Percentiles rank a stretch among this genome's conserved stretches.
phyloP scores from a whole-genome alignment of 1,139 yeast genomes.

The Suhomyces taliae region DNA sequence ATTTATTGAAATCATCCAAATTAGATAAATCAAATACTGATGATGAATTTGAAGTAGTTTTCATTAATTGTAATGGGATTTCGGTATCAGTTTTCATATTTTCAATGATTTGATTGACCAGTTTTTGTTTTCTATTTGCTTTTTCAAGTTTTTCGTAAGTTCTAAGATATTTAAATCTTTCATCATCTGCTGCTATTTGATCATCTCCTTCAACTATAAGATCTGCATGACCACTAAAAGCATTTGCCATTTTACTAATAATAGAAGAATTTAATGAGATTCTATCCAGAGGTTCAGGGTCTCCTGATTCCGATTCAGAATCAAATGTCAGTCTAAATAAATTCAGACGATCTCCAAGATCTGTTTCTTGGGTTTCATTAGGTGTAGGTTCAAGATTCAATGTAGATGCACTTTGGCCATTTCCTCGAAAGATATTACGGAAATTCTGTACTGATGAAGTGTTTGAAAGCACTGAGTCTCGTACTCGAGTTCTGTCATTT shows the following conservation, averaged over 20 bases:
- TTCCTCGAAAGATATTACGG: conserved; percentile 13
- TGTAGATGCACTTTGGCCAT: conserved; percentile 1
- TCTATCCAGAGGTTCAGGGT: conserved; percentile 8
- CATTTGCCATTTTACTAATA: conserved; percentile 23
- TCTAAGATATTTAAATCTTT: conserved; percentile 31
- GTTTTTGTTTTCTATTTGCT: conserved; percentile 10
- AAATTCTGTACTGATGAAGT: conserved; percentile 17
- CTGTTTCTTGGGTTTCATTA: conserved; percentile 5
- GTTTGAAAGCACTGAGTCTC: conserved; percentile 13
- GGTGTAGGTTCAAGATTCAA: neutral
- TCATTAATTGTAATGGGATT: conserved; percentile 28
- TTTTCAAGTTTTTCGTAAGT: conserved; percentile 25
- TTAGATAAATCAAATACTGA: conserved; percentile 38
- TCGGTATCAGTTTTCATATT: conserved; percentile 20
- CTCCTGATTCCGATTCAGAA: conserved; percentile 13
- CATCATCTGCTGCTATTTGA: conserved; percentile 17
- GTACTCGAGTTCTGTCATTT: conserved; percentile 1
- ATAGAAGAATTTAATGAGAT: conserved; percentile 29
- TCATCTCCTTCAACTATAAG: conserved; percentile 3
- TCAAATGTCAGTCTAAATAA: conserved; percentile 17
- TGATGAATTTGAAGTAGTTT: conserved; percentile 15
- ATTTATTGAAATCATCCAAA: conserved; percentile 39
- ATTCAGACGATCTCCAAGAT: conserved; percentile 11
- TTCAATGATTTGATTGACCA: conserved; percentile 12
- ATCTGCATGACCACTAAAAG: conserved; percentile 9